phyloP scores from a whole-genome alignment of 805 yeast genomes.

The Metschnikowia noctiluminum region DNA sequence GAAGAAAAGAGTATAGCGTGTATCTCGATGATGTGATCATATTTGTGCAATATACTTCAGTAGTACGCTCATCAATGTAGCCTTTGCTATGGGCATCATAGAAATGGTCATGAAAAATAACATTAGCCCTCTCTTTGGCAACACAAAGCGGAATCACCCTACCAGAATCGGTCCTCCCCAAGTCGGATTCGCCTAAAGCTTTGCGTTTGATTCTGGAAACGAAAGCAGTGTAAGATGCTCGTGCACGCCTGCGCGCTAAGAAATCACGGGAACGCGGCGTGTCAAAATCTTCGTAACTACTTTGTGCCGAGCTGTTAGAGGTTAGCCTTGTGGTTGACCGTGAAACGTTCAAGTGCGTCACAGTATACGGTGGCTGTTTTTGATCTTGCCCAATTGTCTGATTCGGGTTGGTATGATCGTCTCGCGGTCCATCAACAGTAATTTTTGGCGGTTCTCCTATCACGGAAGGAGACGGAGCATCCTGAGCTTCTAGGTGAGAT shows the following conservation, averaged over 20 bases:
- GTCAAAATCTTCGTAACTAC: background rate
- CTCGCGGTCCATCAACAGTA: constrained; percentile 9
- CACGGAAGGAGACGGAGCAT: background rate
- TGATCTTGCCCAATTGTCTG: background rate
- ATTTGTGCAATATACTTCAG: constrained; percentile 61
- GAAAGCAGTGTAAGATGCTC: constrained; percentile 18
- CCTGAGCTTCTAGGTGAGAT: background rate
- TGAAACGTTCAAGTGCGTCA: constrained; percentile 6
- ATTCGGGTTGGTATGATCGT: background rate
- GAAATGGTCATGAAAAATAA: constrained; percentile 27
- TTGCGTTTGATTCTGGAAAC: constrained; percentile 27
- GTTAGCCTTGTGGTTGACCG: constrained; percentile 14
- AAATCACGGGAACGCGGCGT: constrained; percentile 5
- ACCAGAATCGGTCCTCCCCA: constrained; percentile 47
- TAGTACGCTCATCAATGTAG: constrained; percentile 67
- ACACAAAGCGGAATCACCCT: constrained; percentile 68
- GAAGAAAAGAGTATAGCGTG: constrained; percentile 74
- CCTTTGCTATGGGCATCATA: constrained; percentile 23
- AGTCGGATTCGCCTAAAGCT: constrained; percentile 7
- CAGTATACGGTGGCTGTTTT: constrained; percentile 1
- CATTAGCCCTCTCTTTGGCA: constrained; percentile 33
- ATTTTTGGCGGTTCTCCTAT: constrained; percentile 2
- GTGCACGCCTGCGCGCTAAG: constrained; percentile 11
- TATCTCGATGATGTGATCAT: constrained; percentile 84
- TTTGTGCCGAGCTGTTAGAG: constrained; percentile 6